A percentile compares a stretch with the other conserved stretches of the same genome.
phyloP scores from a whole-genome alignment of 1,139 yeast genomes.

The Suhomyces terraborum region DNA sequence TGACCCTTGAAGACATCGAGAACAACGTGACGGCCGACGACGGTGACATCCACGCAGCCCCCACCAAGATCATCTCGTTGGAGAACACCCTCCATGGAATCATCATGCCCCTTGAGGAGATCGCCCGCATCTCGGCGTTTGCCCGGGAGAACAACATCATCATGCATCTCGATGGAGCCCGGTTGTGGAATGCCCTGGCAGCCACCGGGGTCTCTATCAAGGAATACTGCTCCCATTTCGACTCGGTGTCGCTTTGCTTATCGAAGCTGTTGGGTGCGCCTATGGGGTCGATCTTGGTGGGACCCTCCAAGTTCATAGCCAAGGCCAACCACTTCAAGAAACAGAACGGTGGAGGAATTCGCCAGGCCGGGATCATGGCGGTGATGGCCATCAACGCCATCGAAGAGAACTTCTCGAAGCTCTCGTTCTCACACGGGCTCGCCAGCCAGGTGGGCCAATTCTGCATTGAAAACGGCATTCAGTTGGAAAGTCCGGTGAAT shows the following conservation, averaged over 20 bases:
- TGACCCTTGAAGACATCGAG: conserved; percentile 44
- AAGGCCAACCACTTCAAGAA: conserved; percentile 52
- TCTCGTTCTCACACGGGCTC: conserved; percentile 58
- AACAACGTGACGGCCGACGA: conserved; percentile 46
- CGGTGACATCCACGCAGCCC: conserved; percentile 51
- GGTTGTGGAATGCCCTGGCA: conserved; percentile 50
- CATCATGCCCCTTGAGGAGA: conserved; percentile 46
- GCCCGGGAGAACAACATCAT: conserved; percentile 37
- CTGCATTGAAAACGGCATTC: conserved; percentile 51
- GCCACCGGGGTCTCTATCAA: conserved; percentile 42
- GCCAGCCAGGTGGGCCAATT: conserved; percentile 69
- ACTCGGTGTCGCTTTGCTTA: conserved; percentile 48
- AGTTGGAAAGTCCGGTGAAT: conserved; percentile 42
- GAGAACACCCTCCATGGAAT: conserved; percentile 52
- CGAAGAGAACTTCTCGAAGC: conserved; percentile 39
- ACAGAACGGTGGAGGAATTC: conserved; percentile 51
- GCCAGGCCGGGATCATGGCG: conserved; percentile 48
- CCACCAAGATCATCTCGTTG: conserved; percentile 48
- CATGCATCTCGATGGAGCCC: conserved; percentile 50
- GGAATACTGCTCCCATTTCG: conserved; percentile 44
- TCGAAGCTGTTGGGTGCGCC: conserved; percentile 52
- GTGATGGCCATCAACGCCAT: conserved; percentile 46
- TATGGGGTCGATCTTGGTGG: conserved; percentile 47
- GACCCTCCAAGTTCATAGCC: conserved; percentile 31
- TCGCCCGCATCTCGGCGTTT: conserved; percentile 39